Base-by-base conservation (phyloP, 2,329 filamentous ascomycete species). In the Xylaria polymorpha region DNA sequence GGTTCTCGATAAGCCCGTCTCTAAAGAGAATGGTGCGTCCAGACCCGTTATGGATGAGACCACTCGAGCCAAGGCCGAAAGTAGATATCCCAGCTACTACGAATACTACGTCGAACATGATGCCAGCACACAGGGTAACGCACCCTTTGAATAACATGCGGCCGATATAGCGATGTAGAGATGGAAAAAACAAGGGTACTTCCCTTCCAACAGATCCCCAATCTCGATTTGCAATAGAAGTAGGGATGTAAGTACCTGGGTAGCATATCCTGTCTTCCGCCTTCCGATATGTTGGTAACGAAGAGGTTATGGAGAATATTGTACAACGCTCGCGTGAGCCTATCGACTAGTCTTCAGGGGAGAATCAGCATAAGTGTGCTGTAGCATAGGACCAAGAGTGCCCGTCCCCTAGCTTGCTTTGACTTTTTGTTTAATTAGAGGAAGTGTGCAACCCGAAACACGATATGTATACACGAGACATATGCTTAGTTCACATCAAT, bases 11-110 rank as follows among this genome's bases (percentile, higher is more conserved):
- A 81, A 81, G 60, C 72, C 74, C 14, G 74, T 73, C 25, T 73
- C 78, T 48, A 86, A 87, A 74, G 85, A 87, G 69, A 85, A 86
- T 57, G 84, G 83, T 3, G 76, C 76, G 20, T 71, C 77, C 0
- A 72, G 76, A 10, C 78, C 79, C 1, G 85, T 86, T 61, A 77
- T 89, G 58, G 87, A 89, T 70, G 86, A 86, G 25, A 80, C 80
- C 0, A 85, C 83, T 44, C 81, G 81, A 69, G 78, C 78, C 32
- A 86, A 85, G 76, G 87, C 87, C 4, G 86, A 89, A 74, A 79
- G 83, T 62, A 77, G 80, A 60, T 86, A 85, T 75, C 79, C 82
- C 64, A 84, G 79, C 69, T 89, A 85, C 74, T 89, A 86, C 72
- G 83, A 89, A 73, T 81, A 85, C 37, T 83, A 86, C 61, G 64